Evolutionary conservation across 768 basidiomycete species (phyloP), one percentile per base, ranked within the genome.

Genomic region (Auricularia sp.): DNA sequence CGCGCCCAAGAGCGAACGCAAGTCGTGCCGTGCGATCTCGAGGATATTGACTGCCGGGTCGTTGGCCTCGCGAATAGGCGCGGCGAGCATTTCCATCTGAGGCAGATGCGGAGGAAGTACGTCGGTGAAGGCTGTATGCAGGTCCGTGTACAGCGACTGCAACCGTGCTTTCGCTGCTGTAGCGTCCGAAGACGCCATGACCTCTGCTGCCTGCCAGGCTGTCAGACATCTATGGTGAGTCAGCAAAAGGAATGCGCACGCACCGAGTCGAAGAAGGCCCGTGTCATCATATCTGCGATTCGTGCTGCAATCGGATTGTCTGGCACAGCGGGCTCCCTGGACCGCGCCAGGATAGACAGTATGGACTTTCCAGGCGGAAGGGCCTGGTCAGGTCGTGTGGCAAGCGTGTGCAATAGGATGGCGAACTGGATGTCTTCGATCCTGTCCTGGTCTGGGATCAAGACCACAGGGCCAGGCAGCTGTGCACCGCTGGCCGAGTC

Each of bases 261-360:
- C 68, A 89, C 88, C 79, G 87, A 82, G 51, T 85, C 83, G 88
- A 88, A 91, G 71, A 91, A 91, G 3, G 86, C 87, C 61, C 75
- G 77, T 71, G 87, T 85, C 12, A 83, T 80, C 6, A 78, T 66
- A 64, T 76, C 75, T 53, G 74, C 75, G 5, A 83, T 82, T 65
- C 80, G 77, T 64, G 80, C 79, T 12, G 84, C 82, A 47, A 82
- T 73, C 12, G 76, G 36, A 18, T 69, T 69, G 18, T 66, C 69
- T n/a, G 66, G 67, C 47, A 66, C 62, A 18, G 61, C 65, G 5
- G 64, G 35, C 2, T 66, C 61, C 56, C 68, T 68, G 0, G 75
- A 65, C 18, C 69, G 68, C 21, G 79, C 75, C 71, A 90, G 75
- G 76, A 85, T 80, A 7, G 88, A 87, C 3, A 90, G 73, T 3